Evolutionary conservation across 306 rosid species (phyloP).

Genomic region (Fragaria nilgerrensis): DNA sequence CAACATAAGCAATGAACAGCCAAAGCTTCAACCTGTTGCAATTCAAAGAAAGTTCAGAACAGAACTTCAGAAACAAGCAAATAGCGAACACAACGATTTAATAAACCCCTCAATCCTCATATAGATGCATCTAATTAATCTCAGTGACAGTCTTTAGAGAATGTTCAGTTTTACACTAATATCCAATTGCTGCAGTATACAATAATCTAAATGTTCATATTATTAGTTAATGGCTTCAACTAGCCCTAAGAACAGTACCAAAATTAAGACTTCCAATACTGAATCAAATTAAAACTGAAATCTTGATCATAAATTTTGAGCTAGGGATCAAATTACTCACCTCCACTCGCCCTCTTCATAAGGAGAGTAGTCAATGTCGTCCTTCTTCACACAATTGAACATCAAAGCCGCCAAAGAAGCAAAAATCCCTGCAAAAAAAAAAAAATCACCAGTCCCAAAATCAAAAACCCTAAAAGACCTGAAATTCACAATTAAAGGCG

Average conservation of each 20-base stretch:
- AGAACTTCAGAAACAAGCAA: background rate
- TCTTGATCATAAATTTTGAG: background rate
- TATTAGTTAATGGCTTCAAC: background rate
- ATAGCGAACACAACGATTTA: background rate
- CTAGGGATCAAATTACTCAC: constrained; percentile 26
- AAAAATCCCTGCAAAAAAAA: constrained; percentile 65
- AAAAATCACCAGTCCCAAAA: constrained; percentile 15
- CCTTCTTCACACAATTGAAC: constrained; percentile 98
- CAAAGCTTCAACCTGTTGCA: constrained; percentile 87
- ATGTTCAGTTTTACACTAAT: background rate
- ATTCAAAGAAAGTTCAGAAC: constrained; percentile 27
- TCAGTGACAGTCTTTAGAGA: background rate
- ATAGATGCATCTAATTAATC: background rate
- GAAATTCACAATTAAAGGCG: background rate
- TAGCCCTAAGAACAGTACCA: background rate
- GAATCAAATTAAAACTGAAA: background rate
- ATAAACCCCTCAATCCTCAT: background rate
- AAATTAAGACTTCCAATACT: background rate
- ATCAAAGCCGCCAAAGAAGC: constrained; percentile 93
- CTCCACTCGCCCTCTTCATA: constrained; percentile 99
- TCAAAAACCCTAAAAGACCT: constrained; percentile 39
- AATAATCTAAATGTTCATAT: background rate
- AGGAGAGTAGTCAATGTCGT: constrained; percentile 94
- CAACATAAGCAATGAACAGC: constrained; percentile 96
- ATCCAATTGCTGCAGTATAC: background rate